Percentiles rank a stretch among this genome's conserved stretches.
These are phyloP conservation scores for Trichoderma sp. DNA, from an alignment of 2,329 filamentous ascomycete genomes.

Conservation along the genomic window DNA sequence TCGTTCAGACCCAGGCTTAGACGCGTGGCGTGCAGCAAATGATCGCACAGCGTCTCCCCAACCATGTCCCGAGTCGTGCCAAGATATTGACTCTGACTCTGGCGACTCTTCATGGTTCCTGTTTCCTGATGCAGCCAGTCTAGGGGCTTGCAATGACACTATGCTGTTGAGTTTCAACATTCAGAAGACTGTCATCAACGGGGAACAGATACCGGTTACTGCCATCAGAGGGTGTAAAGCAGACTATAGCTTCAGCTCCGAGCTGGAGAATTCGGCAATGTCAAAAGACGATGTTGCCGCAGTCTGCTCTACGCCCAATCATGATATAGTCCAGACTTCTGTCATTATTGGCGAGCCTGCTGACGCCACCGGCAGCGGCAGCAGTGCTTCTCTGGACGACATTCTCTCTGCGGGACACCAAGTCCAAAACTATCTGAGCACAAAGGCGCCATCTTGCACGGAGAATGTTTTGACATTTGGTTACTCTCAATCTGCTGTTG, in stretches of 20 bases:
- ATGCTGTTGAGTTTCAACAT: background rate
- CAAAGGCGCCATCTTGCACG: constrained; percentile 21
- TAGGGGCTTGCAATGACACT: constrained; percentile 10
- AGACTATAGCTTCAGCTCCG: background rate
- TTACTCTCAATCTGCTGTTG: constrained; percentile 20
- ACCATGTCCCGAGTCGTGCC: constrained; percentile 7
- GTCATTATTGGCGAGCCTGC: constrained; percentile 6
- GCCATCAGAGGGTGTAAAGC: constrained; percentile 4
- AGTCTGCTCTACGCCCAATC: constrained; percentile 14
- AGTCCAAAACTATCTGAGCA: constrained; percentile 11
- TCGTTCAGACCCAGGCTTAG: background rate
- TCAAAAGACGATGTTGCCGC: constrained; percentile 9
- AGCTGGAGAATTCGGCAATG: background rate
- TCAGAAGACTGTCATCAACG: background rate
- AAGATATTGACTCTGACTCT: background rate
- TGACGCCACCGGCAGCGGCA: background rate
- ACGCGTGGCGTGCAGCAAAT: background rate
- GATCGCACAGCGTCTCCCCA: background rate
- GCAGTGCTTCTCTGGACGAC: background rate
- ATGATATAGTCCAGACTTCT: background rate
- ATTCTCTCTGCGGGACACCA: constrained; percentile 4
- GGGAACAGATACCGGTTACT: background rate
- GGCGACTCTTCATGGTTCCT: constrained; percentile 1
- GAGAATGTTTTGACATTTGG: constrained; percentile 22
- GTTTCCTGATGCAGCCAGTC: constrained; percentile 8